Evolutionary conservation across 768 basidiomycete species (phyloP).

Genomic region (Cytidiella melzeri): DNA sequence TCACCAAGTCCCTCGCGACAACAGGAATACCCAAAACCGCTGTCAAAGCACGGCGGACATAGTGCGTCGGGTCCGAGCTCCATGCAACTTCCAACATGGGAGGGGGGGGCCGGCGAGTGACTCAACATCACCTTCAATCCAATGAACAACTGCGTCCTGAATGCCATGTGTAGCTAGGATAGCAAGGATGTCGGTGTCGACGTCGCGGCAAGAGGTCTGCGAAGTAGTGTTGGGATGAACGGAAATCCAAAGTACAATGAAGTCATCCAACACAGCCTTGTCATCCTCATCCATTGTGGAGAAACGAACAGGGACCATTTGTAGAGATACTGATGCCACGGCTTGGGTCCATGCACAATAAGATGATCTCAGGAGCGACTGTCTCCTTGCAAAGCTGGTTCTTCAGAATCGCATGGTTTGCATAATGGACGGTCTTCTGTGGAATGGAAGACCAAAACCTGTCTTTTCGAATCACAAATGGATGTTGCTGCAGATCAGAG

Average conservation of each 20-base stretch:
- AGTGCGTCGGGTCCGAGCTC: background rate
- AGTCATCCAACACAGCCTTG: background rate
- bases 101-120: background rate
- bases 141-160: background rate
- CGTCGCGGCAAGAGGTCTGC: background rate
- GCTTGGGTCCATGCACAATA: background rate
- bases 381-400: background rate
- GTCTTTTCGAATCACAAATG: background rate
- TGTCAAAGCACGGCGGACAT: background rate
- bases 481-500: background rate
- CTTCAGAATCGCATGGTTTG: background rate
- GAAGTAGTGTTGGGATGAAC: background rate
- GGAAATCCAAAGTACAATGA: background rate
- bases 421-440: background rate
- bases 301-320: background rate
- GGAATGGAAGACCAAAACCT: background rate
- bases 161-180: background rate
- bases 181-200: background rate
- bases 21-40: background rate
- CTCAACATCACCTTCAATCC: too few relatives aligned
- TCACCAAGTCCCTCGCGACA: background rate
- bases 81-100: background rate
- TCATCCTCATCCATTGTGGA: background rate
- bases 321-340: background rate
- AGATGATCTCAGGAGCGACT: background rate